Base-by-base conservation (phyloP, 495 filamentous ascomycete species). In the Penicillium canariense region DNA sequence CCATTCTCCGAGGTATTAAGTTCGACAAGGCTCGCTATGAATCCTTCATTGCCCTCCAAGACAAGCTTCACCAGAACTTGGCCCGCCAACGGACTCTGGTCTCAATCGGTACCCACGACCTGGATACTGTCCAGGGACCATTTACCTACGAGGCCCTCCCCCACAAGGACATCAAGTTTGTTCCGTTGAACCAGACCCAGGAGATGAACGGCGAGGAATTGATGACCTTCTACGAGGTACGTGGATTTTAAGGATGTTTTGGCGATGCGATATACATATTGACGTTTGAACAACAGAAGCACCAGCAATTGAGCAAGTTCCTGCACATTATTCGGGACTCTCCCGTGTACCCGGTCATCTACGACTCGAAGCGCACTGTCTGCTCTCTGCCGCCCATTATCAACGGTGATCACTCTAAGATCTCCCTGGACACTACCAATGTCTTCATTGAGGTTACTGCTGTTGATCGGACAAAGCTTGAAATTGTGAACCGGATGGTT, bases 351-450 rank as follows among this genome's bases (percentile, higher is more conserved):
- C 94, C 94, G n/a, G 90, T 96, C 43, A 93, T 99, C 60, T 89
- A 90, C 62, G 94, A 99, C 73, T 82, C 89, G 31, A 88, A 96
- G 58, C 77, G 84, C 30, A 87, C 82, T 27, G 90, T 97, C 43
- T 96, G 91, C 76, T 97, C 93, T 22, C 78, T 99, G 49, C 94
- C 94, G 0, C 94, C 94, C 17, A 96, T 97, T 66, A 99, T 99
- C 79, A 99, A 99, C 73, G 84, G 91, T 56, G 82, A 99, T 63
- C 91, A 89, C 73, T 96, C 91, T 50, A 99, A 97, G 76, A 97
- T 99, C 66, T 89, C 81, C 1, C 75, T 96, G 34, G 76, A 90
- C 62, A 97, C 91, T 43, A 89, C 77, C 60, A 97, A 97, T 69
- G 80, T 97, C 65, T 90, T 97, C 76, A 93, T 99, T 68, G 94